phyloP scores from a whole-genome alignment of 176 grass and related monocot genomes.

The Eremochloa ophiuroides region DNA sequence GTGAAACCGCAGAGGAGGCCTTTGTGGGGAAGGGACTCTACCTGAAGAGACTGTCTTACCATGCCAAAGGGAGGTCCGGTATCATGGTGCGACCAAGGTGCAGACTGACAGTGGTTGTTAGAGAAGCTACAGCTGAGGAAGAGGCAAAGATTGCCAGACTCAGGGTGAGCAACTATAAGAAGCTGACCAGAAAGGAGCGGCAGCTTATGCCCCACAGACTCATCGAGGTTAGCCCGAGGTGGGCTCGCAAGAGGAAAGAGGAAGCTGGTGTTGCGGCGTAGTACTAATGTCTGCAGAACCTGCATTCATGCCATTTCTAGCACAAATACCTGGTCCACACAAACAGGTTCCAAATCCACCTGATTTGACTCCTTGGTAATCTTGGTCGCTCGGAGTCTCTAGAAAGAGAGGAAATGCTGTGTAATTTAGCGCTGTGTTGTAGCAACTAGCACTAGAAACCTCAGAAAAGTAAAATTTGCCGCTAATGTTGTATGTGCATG shows the following conservation, averaged over 20 bases:
- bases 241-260: constrained; percentile 54
- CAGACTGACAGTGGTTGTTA: constrained; percentile 81
- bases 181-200: constrained; percentile 69
- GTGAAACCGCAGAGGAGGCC: constrained; percentile 44
- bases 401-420: not conserved
- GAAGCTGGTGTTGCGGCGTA: constrained; percentile 16
- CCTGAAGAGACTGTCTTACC: constrained; percentile 77
- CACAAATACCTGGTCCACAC: not conserved
- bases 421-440: not conserved
- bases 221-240: constrained; percentile 70
- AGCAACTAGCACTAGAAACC: not conserved
- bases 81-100: constrained; percentile 81
- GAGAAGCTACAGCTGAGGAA: constrained; percentile 80
- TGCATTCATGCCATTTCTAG: not conserved
- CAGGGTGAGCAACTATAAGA: constrained; percentile 90
- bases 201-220: constrained; percentile 85
- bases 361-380: not conserved
- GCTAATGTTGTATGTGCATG: not conserved
- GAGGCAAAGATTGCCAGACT: constrained; percentile 89
- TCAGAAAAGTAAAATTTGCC: not conserved
- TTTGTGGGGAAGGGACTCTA: constrained; percentile 91
- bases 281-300: not conserved
- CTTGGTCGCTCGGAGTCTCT: not conserved
- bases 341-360: not conserved
- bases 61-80: constrained; percentile 71